phyloP scores from a whole-genome alignment of 306 rosid species.

The Crataegus laevigata region DNA sequence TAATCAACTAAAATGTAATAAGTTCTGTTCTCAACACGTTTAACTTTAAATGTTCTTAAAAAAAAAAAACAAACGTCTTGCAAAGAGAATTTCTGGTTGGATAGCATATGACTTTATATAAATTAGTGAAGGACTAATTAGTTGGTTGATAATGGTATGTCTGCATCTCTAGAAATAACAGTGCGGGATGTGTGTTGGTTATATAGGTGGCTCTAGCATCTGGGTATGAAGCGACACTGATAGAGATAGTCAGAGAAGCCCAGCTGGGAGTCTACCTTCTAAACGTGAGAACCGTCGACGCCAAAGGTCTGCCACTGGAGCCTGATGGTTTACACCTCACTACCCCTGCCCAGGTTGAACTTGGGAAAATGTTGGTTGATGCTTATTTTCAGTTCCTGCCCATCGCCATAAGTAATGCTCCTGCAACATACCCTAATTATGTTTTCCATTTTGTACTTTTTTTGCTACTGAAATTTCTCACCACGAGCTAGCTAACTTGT shows the following conservation, averaged over 20 bases:
- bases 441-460: background rate
- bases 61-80: too few relatives aligned
- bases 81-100: too few relatives aligned
- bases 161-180: background rate
- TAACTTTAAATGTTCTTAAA: too few relatives aligned
- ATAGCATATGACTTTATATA: background rate
- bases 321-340: slow-evolving; percentile 60
- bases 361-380: slow-evolving; percentile 50
- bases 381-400: slow-evolving; percentile 45
- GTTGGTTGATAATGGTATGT: background rate
- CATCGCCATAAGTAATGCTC: background rate
- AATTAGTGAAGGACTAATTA: background rate
- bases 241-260: slow-evolving; percentile 49
- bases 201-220: slow-evolving; percentile 66
- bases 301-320: slow-evolving; percentile 40
- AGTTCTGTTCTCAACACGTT: too few relatives aligned
- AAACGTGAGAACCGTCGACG: slow-evolving; percentile 53
- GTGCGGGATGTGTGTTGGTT: background rate
- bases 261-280: slow-evolving; percentile 46
- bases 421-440: background rate
- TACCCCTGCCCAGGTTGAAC: slow-evolving; percentile 39
- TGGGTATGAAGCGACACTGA: slow-evolving; percentile 41
- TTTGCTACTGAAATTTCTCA: background rate
- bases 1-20: background rate
- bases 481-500: background rate